Evolutionary conservation across 2,329 filamentous ascomycete species (phyloP), one percentile per base, ranked within the genome.

Genomic region (Botrytis hyacinthi): DNA sequence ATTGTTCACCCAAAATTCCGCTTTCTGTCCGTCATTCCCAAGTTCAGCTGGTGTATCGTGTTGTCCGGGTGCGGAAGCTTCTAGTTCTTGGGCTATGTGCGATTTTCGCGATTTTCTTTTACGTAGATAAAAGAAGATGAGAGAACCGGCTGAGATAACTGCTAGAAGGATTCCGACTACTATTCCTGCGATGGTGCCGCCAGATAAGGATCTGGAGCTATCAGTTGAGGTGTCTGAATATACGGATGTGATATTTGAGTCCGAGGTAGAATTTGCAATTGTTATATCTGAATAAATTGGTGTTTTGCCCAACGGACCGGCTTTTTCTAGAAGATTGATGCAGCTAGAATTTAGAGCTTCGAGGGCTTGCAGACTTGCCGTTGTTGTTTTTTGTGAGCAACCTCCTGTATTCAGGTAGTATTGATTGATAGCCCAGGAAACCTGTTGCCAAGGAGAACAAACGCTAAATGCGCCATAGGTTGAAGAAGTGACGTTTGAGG

Each of bases 401-500:
- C 20, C 12, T 16, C 20, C 18, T 42, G 89, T 84, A 78, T 82
- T 83, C 78, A 85, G 80, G 48, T 74, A 73, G 48, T 85, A 81
- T 85, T 91, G 91, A 86, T 94, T 94, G 78, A 93, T 87, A 70
- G 89, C 91, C 81, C 87, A 93, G 74, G 87, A 88, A 60, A 95
- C 88, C 87, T 93, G 89, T 82, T 92, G 86, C 77, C 86, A 86
- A 79, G 87, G 81, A 78, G 86, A 86, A 86, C 93, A 95, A 88
- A 93, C 92, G 82, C 88, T 87, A 86, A 92, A 93, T 65, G 91
- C 87, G 76, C 93, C 93, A 82, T 92, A 95, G 73, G 85, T 83
- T 78, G 91, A 92, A n/a, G 84, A 86, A 74, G 86, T 87, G 73
- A 87, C 86, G 82, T 94, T 91, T 18, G 37, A 42, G 1, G 46